Percentiles rank a stretch among this genome's conserved stretches.
Conservation (phyloP, 2,329 filamentous ascomycete species). For the Diaporthe australafricana region DNA sequence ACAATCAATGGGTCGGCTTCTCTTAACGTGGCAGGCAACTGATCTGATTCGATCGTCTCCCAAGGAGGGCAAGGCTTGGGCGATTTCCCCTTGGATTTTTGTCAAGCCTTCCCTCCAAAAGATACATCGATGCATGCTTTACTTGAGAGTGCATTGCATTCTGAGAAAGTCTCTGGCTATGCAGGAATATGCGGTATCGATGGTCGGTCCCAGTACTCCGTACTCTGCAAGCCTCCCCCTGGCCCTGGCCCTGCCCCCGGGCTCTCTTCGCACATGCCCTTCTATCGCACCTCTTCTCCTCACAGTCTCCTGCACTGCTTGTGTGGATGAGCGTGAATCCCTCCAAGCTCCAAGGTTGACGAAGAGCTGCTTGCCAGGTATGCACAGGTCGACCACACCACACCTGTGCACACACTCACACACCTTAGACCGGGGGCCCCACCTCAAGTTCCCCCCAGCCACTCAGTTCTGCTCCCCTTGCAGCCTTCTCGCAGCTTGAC, state of each 20-base stretch:
- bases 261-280: neutral
- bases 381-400: neutral
- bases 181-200: no score
- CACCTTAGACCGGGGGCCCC: neutral
- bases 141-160: neutral
- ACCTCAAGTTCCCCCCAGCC: conserved; percentile 34
- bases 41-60: no score
- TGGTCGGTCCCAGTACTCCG: neutral
- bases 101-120: no score
- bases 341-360: neutral
- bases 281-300: neutral
- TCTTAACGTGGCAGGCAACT: no score
- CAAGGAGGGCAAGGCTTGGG: no score
- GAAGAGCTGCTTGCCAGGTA: neutral
- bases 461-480: conserved; percentile 29
- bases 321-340: neutral
- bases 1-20: no score
- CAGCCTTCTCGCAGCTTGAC: conserved; percentile 18
- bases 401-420: no score
- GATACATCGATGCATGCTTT: neutral
- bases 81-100: no score
- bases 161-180: neutral
- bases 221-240: neutral
- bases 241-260: neutral
- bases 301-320: neutral